These are phyloP conservation scores for Metschnikowia shivogae DNA, from an alignment of 805 yeast genomes.

Conservation along the genomic window DNA sequence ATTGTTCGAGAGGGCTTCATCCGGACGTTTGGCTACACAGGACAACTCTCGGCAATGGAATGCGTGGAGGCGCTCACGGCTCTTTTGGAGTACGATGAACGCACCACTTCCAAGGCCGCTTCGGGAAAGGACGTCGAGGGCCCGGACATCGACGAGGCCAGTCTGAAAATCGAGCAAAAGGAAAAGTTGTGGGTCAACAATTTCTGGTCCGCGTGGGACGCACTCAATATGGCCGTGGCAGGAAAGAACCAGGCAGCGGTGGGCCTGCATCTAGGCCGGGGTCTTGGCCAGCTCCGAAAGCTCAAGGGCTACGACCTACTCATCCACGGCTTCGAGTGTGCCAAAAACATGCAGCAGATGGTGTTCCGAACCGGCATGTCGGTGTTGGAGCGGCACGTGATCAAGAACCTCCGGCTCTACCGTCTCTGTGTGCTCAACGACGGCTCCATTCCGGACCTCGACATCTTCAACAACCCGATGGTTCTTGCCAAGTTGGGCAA, in stretches of 20 bases:
- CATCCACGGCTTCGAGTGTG: slow-evolving; percentile 70
- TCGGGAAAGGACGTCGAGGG: slow-evolving; percentile 13
- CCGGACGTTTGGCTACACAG: slow-evolving; percentile 81
- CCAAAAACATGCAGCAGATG: slow-evolving; percentile 77
- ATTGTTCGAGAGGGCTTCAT: slow-evolving; percentile 82
- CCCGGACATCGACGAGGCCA: slow-evolving; percentile 23
- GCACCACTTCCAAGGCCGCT: slow-evolving; percentile 21
- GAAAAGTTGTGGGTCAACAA: slow-evolving; percentile 72
- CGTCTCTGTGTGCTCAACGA: slow-evolving; percentile 86
- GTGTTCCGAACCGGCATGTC: slow-evolving; percentile 86
- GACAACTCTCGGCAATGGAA: slow-evolving; percentile 86
- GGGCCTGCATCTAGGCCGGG: slow-evolving; percentile 14
- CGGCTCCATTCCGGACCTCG: slow-evolving; percentile 67
- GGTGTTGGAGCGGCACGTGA: slow-evolving; percentile 74
- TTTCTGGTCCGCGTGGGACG: slow-evolving; percentile 60
- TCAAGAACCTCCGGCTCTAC: slow-evolving; percentile 75
- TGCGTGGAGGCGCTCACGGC: slow-evolving; percentile 88
- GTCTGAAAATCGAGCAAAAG: slow-evolving; percentile 33
- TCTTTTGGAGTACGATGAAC: slow-evolving; percentile 50
- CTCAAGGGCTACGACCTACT: slow-evolving; percentile 49
- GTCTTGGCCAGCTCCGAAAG: slow-evolving; percentile 21
- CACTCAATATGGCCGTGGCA: slow-evolving; percentile 35
- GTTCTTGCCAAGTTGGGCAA: slow-evolving; percentile 78
- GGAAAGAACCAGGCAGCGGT: slow-evolving; percentile 15
- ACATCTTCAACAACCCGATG: slow-evolving; percentile 78